Conservation (phyloP, 148 eudicot species). For the Camellia granthamiana region DNA sequence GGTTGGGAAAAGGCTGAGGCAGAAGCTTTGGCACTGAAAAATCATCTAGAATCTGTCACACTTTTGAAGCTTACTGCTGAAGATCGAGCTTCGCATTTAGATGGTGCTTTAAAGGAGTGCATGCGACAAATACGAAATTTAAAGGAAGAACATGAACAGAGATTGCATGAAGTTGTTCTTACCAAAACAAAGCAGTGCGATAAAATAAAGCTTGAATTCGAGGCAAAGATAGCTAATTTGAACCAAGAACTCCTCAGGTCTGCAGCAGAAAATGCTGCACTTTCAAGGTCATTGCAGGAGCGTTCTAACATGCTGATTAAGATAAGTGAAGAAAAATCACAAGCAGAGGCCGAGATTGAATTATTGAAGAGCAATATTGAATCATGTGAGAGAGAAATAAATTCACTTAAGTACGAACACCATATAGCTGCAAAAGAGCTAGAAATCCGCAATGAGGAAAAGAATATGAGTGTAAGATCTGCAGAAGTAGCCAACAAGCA, state of each 20-base stretch:
- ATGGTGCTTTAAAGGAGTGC: constrained; percentile 94
- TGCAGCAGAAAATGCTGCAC: constrained; percentile 77
- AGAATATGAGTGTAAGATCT: constrained; percentile 82
- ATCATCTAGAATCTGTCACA: constrained; percentile 87
- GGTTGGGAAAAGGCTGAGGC: constrained; percentile 99
- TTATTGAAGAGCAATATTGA: constrained; percentile 66
- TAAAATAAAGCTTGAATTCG: constrained; percentile 72
- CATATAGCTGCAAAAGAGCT: constrained; percentile 78
- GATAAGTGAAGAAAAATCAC: constrained; percentile 75
- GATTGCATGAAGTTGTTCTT: constrained; percentile 59
- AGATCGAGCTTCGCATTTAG: constrained; percentile 85
- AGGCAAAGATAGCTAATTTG: constrained; percentile 52
- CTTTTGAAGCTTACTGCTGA: constrained; percentile 86
- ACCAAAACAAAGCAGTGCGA: constrained; percentile 71
- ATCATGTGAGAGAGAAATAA: constrained; percentile 85
- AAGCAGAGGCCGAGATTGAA: constrained; percentile 87
- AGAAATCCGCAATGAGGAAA: constrained; percentile 95
- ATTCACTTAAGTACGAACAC: constrained; percentile 85
- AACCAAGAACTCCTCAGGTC: constrained; percentile 78
- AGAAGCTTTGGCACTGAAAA: constrained; percentile 82
- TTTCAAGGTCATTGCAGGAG: constrained; percentile 91
- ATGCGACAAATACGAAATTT: constrained; percentile 89
- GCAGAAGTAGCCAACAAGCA: constrained; percentile 95
- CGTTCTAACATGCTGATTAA: constrained; percentile 83
- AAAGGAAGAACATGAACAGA: constrained; percentile 88